Evolutionary conservation across 2,329 filamentous ascomycete genomes (phyloP).

Genomic region (Chaetomium olivaceum): DNA sequence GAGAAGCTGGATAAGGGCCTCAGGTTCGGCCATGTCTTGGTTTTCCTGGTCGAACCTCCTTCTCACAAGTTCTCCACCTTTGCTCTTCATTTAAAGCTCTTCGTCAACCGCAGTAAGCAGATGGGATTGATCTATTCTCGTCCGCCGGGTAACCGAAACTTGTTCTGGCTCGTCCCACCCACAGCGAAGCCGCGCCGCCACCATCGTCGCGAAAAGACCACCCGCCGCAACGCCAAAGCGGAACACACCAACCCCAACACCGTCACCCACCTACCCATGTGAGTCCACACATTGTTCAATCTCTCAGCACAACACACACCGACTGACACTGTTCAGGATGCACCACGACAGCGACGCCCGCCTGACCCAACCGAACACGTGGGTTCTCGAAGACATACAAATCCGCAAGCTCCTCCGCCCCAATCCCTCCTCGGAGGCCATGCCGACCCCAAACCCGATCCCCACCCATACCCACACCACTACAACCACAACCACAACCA

Average conservation of each 20-base stretch:
- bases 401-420: background rate
- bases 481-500: background rate
- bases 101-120: background rate
- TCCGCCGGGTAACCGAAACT: slow-evolving; percentile 11
- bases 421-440: background rate
- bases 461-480: background rate
- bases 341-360: background rate
- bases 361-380: background rate
- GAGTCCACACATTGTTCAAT: background rate
- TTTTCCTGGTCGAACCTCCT: background rate
- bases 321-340: background rate
- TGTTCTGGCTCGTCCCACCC: slow-evolving; percentile 5
- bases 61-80: too few relatives aligned
- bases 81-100: background rate
- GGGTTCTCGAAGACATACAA: slow-evolving; percentile 10
- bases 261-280: background rate
- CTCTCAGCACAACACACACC: background rate
- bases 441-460: background rate
- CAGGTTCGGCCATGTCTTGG: background rate
- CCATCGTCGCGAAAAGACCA: background rate
- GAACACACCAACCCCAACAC: background rate
- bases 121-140: slow-evolving; percentile 14
- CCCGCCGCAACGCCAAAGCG: background rate
- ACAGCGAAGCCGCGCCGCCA: background rate
- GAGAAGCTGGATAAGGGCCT: background rate